Conservation (phyloP, 805 yeast genomes). For the Sungouiozyma ichnusensis region DNA sequence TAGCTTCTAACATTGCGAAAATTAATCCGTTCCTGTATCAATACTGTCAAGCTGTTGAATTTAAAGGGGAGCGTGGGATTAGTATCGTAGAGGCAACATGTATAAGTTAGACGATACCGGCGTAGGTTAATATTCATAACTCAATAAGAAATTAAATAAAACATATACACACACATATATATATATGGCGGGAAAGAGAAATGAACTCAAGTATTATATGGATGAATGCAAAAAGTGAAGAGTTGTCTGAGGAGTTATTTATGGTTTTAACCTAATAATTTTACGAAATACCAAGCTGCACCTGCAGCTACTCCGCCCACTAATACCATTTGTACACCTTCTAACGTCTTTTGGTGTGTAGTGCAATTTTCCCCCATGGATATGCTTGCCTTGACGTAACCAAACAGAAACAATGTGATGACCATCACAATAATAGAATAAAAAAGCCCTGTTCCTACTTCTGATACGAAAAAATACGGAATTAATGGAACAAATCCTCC, state of each 20-base stretch:
- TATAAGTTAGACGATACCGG: slow-evolving; percentile 33
- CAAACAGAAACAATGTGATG: slow-evolving; percentile 77
- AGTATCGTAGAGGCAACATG: slow-evolving; percentile 74
- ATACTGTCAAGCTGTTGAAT: slow-evolving; percentile 50
- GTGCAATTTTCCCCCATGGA: slow-evolving; percentile 75
- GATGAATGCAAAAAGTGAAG: slow-evolving; percentile 1
- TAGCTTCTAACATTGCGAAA: slow-evolving; percentile 74
- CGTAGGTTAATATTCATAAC: neutral
- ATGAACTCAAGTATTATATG: neutral
- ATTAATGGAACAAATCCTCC: slow-evolving; percentile 89
- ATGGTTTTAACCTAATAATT: slow-evolving; percentile 46
- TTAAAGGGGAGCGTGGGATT: slow-evolving; percentile 49
- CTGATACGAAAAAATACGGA: slow-evolving; percentile 76
- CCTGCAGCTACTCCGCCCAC: slow-evolving; percentile 98
- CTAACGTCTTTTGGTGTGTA: slow-evolving; percentile 46
- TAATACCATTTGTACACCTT: slow-evolving; percentile 86
- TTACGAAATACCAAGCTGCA: slow-evolving; percentile 89
- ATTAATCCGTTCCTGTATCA: slow-evolving; percentile 80
- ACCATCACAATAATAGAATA: slow-evolving; percentile 73
- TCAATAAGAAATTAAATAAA: neutral
- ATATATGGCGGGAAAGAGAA: neutral
- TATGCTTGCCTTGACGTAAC: slow-evolving; percentile 72
- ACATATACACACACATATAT: neutral
- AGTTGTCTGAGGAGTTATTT: too few relatives aligned
- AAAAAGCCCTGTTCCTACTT: slow-evolving; percentile 69